Base-by-base conservation (phyloP, 768 basidiomycete genomes). In the Leccinum obscurum region DNA sequence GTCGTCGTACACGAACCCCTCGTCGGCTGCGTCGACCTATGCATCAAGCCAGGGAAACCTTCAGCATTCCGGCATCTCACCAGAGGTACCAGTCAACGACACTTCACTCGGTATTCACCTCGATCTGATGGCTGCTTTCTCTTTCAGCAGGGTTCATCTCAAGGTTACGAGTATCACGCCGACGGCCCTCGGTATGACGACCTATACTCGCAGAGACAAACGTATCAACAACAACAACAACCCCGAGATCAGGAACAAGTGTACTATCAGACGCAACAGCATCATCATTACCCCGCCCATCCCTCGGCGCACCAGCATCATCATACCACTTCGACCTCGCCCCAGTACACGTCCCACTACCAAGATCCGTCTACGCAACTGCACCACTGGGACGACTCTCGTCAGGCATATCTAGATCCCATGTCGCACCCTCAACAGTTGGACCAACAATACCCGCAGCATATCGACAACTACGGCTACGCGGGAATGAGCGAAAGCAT, bases 221-320 rank as follows among this genome's bases (percentile, higher is more conserved):
- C 37, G 35, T 62, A 61, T 32, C 59, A 59, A 34, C 69, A 62
- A 35, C 69, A 62, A 35, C 69, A 30, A 30, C 30, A 30, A 28
- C 55, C 57, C 35, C 59, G 34, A 13, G 63, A 64, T 9, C 64
- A 56, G 20, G 71, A 64, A 32, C 62, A 51, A 26, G 64, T 66
- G 30, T 72, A 72, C 10, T 62, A 67, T 26, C 67, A 64, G 39
- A 57, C 70, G 2, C 72, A 61, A 22, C 76, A 67, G n/a, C 34
- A 34, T 0, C 60, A 59, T 7, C 51, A 53, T n/a, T 62, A 62
- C 30, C 60, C 58, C 28, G 3, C 65, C 32, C 65, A 63, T 26
- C 37, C 64, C 3, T 54, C 30, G 9, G 9, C 64, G 15, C 55
- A 41, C 41, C 41, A 57, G 48, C 55, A 46, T 3, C 24, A 24